phyloP scores from a whole-genome alignment of 139 green algal genomes.

The Tetradesmus obliquus region DNA sequence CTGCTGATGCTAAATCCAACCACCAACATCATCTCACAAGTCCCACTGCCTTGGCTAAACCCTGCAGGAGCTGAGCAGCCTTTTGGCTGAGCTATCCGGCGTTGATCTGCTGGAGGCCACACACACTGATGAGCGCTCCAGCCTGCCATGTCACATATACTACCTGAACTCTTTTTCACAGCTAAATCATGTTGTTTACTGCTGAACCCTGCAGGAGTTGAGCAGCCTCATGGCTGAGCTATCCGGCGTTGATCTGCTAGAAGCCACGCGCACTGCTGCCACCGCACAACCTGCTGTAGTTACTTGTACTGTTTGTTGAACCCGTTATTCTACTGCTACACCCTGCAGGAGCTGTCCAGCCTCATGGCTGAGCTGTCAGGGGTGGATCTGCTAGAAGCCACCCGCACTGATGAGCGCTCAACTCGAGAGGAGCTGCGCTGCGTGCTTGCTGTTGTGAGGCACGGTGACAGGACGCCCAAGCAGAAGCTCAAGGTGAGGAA shows the following conservation, averaged over 20 bases:
- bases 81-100: conserved; percentile 24
- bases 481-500: conserved; percentile 56
- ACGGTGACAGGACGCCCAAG: conserved; percentile 97
- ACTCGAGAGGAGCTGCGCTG: conserved; percentile 86
- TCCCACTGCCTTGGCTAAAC: no score
- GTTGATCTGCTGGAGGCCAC: conserved; percentile 24
- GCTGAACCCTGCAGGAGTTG: conserved; percentile 23
- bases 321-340: not conserved
- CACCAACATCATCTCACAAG: no score
- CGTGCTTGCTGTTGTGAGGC: conserved; percentile 94
- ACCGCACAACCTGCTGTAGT: no score
- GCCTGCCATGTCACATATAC: not conserved
- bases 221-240: conserved; percentile 21
- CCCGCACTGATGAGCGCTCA: conserved; percentile 27
- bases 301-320: no score
- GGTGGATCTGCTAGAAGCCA: conserved; percentile 17
- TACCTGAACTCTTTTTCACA: no score
- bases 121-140: conserved; percentile 27
- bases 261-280: not conserved
- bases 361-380: conserved; percentile 36
- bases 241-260: conserved; percentile 7
- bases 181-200: no score
- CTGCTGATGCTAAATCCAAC: not conserved
- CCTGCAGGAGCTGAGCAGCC: conserved; percentile 22
- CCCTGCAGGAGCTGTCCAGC: conserved; percentile 19